Conservation (phyloP, 2,329 filamentous ascomycete species). For the Phaeomoniella chlamydospora region DNA sequence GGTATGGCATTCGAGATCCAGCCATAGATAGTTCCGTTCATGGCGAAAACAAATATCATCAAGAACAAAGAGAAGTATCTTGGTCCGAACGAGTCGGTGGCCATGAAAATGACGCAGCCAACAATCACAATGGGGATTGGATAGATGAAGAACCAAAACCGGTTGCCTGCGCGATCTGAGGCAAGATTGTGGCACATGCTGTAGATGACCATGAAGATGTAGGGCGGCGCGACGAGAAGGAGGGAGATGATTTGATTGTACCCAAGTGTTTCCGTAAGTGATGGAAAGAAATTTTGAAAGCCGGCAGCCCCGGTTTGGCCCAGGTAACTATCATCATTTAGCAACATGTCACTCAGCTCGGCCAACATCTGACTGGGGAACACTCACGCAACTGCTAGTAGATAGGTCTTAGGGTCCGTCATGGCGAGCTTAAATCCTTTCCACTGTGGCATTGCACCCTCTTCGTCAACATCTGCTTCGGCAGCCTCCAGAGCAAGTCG, state of each 20-base stretch:
- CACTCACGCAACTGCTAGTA: neutral
- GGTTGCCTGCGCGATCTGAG: slow-evolving; percentile 57
- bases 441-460: slow-evolving; percentile 31
- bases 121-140: slow-evolving; percentile 48
- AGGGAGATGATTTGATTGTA: slow-evolving; percentile 36
- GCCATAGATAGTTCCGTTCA: slow-evolving; percentile 53
- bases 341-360: neutral
- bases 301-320: slow-evolving; percentile 40
- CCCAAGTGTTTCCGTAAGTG: slow-evolving; percentile 54
- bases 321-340: slow-evolving; percentile 15
- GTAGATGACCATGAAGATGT: slow-evolving; percentile 26
- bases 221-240: slow-evolving; percentile 7
- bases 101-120: slow-evolving; percentile 54
- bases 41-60: slow-evolving; percentile 32
- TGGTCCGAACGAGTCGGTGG: slow-evolving; percentile 44
- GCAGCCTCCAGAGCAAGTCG: slow-evolving; percentile 36
- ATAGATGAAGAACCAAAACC: slow-evolving; percentile 51
- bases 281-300: slow-evolving; percentile 55
- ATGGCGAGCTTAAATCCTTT: slow-evolving; percentile 36
- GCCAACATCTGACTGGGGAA: slow-evolving; percentile 3
- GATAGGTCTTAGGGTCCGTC: slow-evolving; percentile 19
- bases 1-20: slow-evolving; percentile 70
- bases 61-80: slow-evolving; percentile 60
- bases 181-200: slow-evolving; percentile 51
- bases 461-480: slow-evolving; percentile 33